Base-by-base conservation (phyloP, 352 stramenopile genomes). In the Pythium monospermum region DNA sequence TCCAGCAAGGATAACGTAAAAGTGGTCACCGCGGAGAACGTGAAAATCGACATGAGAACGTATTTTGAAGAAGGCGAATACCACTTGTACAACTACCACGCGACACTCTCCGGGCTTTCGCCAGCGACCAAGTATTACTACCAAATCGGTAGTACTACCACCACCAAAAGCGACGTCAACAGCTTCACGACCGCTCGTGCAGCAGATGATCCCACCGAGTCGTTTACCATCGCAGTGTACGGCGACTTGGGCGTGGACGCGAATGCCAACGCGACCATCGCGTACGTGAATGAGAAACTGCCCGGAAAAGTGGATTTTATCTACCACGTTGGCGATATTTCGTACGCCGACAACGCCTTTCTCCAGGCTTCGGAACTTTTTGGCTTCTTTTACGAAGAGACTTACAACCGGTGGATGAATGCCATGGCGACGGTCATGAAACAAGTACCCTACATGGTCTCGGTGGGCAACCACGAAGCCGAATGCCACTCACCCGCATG, bases 391-490 rank as follows among this genome's bases (percentile, higher is more conserved):
- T 35, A 35, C 30, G 30, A 35, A 13, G 53, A 64, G 31, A 53
- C 56, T n/a, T 90, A 75, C 59, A 83, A 91, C 57, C 49, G 60
- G 26, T 94, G 61, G 58, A 83, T 89, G 73, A 69, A 74, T 21
- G 46, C 49, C 19, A 39, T 87, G 26, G 33, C 69, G 16, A 57
- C 67, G 1, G 26, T 61, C 12, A 75, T 71, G 33, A 52, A 59
- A n/a, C 68, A 61, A 18, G 60, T 33, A 37, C 75, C 73, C 59
- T 59, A 94, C 3, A 77, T 76, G n/a, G 58, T 71, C 64, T 87
- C 91, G 35, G 76, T 78, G 40, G 64, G 5, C 1, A 66, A 42
- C 37, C 71, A 82, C 16, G 40, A 12, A 2, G 68, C 38, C 2
- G 58, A 67, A 56, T 74, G 55, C 46, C 71, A 85, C 45, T 82